phyloP scores from a whole-genome alignment of 305 asterid species.

The Ilex paraguariensis region DNA sequence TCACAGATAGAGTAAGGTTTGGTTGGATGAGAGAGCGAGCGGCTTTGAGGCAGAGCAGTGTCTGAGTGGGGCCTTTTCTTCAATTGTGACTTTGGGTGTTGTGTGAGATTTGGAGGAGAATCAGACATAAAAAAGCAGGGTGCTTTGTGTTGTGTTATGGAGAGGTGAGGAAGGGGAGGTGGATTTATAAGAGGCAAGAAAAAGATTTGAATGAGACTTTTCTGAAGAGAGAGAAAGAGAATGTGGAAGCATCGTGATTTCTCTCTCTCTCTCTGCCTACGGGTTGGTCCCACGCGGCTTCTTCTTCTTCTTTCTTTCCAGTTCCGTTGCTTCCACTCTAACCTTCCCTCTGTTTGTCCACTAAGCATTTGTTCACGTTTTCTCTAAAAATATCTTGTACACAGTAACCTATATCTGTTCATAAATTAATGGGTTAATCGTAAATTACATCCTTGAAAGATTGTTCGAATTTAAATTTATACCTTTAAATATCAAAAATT shows the following conservation, averaged over 20 bases:
- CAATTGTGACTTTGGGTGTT: too few relatives aligned
- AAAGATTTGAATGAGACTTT: conserved; percentile 20
- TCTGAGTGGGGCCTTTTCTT: background rate
- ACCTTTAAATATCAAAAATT: too few relatives aligned
- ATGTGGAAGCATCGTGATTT: conserved; percentile 31
- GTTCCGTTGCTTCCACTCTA: conserved; percentile 46
- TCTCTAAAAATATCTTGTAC: background rate
- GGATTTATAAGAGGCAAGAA: conserved; percentile 25
- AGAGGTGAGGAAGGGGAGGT: background rate
- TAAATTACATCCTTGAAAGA: too few relatives aligned
- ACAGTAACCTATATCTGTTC: too few relatives aligned
- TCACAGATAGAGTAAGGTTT: background rate
- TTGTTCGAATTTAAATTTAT: too few relatives aligned
- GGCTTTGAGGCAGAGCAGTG: conserved; percentile 10
- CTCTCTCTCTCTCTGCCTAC: conserved; percentile 10
- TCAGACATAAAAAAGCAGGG: background rate
- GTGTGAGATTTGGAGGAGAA: conserved; percentile 9
- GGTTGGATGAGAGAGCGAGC: conserved; percentile 19
- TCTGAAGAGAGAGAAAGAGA: background rate
- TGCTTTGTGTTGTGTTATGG: background rate
- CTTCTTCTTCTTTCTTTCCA: background rate
- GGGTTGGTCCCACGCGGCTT: conserved; percentile 45
- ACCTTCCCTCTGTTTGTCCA: conserved; percentile 7
- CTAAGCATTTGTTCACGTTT: background rate
- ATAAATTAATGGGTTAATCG: too few relatives aligned